Percentiles rank a stretch among this genome's conserved stretches.
phyloP scores from a whole-genome alignment of 164 flowering plant species.

The Dillenia turbinata region DNA sequence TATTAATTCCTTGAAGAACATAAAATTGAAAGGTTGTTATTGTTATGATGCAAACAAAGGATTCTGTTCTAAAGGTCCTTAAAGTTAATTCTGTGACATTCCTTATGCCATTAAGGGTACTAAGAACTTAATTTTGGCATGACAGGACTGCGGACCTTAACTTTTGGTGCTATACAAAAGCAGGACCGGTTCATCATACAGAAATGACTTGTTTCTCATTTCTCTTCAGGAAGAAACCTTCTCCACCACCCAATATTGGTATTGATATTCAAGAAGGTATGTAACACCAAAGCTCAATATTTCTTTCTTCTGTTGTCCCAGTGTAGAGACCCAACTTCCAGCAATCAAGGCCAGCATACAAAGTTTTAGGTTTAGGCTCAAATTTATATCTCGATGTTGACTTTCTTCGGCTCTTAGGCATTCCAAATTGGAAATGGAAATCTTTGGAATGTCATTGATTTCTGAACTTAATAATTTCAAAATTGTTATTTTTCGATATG shows the following conservation, averaged over 20 bases:
- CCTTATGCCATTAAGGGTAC: no score
- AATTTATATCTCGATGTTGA: background rate
- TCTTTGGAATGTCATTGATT: background rate
- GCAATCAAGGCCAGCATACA: background rate
- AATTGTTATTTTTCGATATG: background rate
- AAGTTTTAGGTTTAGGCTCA: background rate
- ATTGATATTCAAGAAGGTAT: constrained; percentile 46
- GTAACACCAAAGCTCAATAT: background rate
- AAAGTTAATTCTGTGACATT: no score
- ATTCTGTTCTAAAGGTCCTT: no score
- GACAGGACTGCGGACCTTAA: no score
- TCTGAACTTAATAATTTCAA: background rate
- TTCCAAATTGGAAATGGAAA: no score
- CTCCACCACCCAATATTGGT: constrained; percentile 8
- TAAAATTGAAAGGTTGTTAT: no score
- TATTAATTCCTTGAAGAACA: no score
- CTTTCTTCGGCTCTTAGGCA: background rate
- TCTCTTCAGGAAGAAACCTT: constrained; percentile 24
- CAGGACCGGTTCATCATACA: constrained; percentile 15
- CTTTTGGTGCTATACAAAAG: background rate
- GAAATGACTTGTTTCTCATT: constrained; percentile 61
- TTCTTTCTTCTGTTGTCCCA: no score
- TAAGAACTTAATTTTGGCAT: no score
- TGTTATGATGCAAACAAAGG: no score
- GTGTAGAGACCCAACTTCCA: no score